Evolutionary conservation across 1,139 yeast genomes (phyloP).

Genomic region (Kluyveromyces sp.): DNA sequence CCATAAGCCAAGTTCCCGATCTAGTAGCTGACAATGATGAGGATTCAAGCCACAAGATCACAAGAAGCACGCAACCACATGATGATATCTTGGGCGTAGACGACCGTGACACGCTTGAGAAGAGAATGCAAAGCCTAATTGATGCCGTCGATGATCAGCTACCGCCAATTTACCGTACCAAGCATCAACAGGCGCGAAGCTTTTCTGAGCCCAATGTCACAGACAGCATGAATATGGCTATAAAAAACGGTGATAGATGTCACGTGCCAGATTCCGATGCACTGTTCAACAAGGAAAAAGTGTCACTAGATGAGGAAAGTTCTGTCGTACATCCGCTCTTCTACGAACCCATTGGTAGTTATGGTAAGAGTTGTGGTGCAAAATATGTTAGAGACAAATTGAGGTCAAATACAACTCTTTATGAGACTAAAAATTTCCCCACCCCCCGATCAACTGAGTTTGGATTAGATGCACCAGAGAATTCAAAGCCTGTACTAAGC

Average conservation of each 20-base stretch:
- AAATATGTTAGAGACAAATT: slow-evolving; percentile 4
- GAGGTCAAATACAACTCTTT: slow-evolving; percentile 1
- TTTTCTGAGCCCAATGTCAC: not conserved
- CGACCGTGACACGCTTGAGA: too few species aligned
- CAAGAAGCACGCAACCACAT: not conserved
- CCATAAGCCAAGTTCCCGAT: not conserved
- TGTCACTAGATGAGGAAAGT: not conserved
- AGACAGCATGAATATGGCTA: not conserved
- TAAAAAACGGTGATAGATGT: not conserved
- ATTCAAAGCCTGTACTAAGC: not conserved
- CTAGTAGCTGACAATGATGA: not conserved
- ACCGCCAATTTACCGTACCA: too few species aligned
- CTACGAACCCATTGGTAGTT: slow-evolving; percentile 4
- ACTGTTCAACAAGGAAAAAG: not conserved
- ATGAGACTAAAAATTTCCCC: not conserved
- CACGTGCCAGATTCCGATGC: not conserved
- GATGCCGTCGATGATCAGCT: too few species aligned
- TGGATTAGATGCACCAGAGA: not conserved
- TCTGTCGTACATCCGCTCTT: not conserved
- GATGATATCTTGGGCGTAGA: not conserved
- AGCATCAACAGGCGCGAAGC: not conserved
- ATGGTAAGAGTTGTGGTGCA: slow-evolving; percentile 7
- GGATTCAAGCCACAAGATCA: not conserved
- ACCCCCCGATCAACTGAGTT: not conserved
- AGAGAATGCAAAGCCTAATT: too few species aligned